A percentile compares a stretch with the other conserved stretches of the same genome.
These are phyloP conservation scores for Paecilomyces variotii DNA, from an alignment of 2,329 filamentous ascomycete species.

Conservation along the genomic window DNA sequence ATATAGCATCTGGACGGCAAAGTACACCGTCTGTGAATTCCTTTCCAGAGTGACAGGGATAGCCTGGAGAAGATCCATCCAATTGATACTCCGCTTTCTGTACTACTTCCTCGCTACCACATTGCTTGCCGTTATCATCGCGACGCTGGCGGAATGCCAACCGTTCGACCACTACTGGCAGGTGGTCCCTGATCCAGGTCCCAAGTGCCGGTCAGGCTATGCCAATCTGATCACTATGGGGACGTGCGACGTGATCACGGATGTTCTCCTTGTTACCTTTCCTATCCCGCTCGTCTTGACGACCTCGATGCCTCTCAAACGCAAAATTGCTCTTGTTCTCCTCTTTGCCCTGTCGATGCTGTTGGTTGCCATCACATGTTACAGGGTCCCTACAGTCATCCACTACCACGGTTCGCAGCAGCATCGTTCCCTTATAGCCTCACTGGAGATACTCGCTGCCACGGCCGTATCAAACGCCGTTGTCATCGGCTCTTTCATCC, in stretches of 20 bases:
- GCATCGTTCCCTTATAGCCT: slow-evolving; percentile 80
- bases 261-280: slow-evolving; percentile 77
- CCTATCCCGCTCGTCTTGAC: slow-evolving; percentile 80
- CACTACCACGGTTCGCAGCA: slow-evolving; percentile 65
- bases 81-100: slow-evolving; percentile 61
- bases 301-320: slow-evolving; percentile 66
- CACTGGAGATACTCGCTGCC: slow-evolving; percentile 81
- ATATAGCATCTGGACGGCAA: slow-evolving; percentile 79
- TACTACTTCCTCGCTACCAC: slow-evolving; percentile 69
- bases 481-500: slow-evolving; percentile 84
- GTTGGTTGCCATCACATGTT: slow-evolving; percentile 71
- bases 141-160: slow-evolving; percentile 74
- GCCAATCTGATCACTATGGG: slow-evolving; percentile 85
- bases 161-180: slow-evolving; percentile 71
- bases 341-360: slow-evolving; percentile 80
- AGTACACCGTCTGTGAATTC: slow-evolving; percentile 84
- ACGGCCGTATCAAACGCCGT: slow-evolving; percentile 80
- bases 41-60: slow-evolving; percentile 75
- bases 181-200: slow-evolving; percentile 75
- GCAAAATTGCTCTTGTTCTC: slow-evolving; percentile 69
- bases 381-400: slow-evolving; percentile 74
- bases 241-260: slow-evolving; percentile 79
- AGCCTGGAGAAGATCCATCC: slow-evolving; percentile 72
- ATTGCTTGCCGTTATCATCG: slow-evolving; percentile 71
- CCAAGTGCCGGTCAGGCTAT: slow-evolving; percentile 76